A percentile compares a stretch with the other conserved stretches of the same genome.
phyloP scores from a whole-genome alignment of 768 basidiomycete species.

The Kwoniella dendrophila region DNA sequence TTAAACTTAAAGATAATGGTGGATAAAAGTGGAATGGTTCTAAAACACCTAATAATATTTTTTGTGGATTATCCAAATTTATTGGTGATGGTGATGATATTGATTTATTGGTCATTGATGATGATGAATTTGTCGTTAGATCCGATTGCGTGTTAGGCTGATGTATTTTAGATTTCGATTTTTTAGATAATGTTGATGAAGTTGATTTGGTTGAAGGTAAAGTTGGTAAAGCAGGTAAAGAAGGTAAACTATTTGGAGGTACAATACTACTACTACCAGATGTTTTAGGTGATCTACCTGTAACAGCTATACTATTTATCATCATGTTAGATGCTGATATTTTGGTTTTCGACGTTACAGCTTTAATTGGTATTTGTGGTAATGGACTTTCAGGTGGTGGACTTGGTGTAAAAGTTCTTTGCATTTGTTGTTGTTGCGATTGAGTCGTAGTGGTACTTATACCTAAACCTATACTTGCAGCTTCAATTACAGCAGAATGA shows the following conservation, averaged over 20 bases:
- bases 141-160: background rate
- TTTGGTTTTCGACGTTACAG: background rate
- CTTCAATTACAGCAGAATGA: constrained; percentile 19
- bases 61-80: constrained; percentile 16
- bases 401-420: background rate
- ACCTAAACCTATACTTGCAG: constrained; percentile 16
- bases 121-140: background rate
- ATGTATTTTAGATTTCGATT: background rate
- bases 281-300: constrained; percentile 24
- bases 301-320: too few species aligned
- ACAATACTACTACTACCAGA: too few species aligned
- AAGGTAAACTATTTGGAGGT: constrained; percentile 33
- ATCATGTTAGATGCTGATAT: too few species aligned
- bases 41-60: constrained; percentile 41
- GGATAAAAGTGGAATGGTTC: constrained; percentile 48
- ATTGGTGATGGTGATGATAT: background rate
- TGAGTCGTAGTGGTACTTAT: constrained; percentile 1
- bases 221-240: constrained; percentile 35
- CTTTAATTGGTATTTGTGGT: constrained; percentile 17
- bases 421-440: background rate
- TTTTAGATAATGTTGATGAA: background rate
- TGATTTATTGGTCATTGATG: background rate
- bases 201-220: constrained; percentile 11
- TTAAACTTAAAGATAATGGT: constrained; percentile 27
- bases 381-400: constrained; percentile 18